phyloP scores from a whole-genome alignment of 768 basidiomycete species.

The Gymnopilus dilepis region DNA sequence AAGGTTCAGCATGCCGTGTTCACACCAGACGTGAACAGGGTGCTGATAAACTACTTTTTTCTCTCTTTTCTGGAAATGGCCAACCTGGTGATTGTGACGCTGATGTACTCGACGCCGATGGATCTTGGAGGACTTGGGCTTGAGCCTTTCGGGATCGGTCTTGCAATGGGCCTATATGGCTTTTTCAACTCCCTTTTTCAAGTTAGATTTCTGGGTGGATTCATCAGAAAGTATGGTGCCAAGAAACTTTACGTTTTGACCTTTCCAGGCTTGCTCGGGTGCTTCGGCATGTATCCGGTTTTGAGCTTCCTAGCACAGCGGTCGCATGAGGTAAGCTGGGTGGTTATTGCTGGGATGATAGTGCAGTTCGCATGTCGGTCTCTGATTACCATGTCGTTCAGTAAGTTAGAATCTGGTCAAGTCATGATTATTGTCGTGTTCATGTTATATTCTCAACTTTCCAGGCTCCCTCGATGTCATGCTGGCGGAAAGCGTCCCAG shows the following conservation, averaged over 20 bases:
- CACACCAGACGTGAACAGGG: constrained; percentile 34
- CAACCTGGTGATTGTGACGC: constrained; percentile 41
- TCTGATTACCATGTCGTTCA: constrained; percentile 37
- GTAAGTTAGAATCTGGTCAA: constrained; percentile 34
- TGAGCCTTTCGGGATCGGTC: constrained; percentile 65
- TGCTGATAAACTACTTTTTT: constrained; percentile 38
- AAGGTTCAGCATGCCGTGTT: constrained; percentile 26
- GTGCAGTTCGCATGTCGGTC: constrained; percentile 38
- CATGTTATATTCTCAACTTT: constrained; percentile 19
- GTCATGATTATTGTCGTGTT: background rate
- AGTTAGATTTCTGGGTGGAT: constrained; percentile 51
- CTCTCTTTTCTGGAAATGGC: constrained; percentile 45
- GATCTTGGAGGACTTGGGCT: constrained; percentile 70
- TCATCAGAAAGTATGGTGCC: constrained; percentile 59
- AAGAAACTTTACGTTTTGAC: constrained; percentile 52
- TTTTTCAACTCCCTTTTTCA: constrained; percentile 60
- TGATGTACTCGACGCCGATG: constrained; percentile 63
- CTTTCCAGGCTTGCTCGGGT: constrained; percentile 30
- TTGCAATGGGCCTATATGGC: constrained; percentile 46
- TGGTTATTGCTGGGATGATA: constrained; percentile 36
- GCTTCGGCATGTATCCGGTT: constrained; percentile 39
- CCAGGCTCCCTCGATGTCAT: constrained; percentile 55
- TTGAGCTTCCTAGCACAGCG: constrained; percentile 37
- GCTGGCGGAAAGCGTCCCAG: constrained; percentile 49
- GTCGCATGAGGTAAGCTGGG: constrained; percentile 37